Evolutionary conservation across 805 yeast genomes (phyloP).

Genomic region (Candida nanaspora): DNA sequence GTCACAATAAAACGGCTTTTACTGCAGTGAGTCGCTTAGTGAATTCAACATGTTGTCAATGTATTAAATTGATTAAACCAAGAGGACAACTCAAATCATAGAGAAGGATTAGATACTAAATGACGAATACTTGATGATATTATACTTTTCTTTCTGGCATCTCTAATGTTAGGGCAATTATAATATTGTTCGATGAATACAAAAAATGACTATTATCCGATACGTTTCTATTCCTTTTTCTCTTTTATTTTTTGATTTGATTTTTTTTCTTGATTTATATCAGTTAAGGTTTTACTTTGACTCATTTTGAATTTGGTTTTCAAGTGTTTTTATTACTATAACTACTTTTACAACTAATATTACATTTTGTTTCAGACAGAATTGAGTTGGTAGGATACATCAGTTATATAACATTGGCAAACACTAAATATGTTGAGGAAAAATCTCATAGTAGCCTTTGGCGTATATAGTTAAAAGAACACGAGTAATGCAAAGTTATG

Average conservation of each 20-base stretch:
- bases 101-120: constrained; percentile 20
- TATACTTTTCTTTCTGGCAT: constrained; percentile 73
- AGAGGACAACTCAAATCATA: constrained; percentile 19
- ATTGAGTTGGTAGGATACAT: too few species aligned
- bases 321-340: too few species aligned
- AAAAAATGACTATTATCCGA: constrained; percentile 67
- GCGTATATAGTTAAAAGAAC: too few species aligned
- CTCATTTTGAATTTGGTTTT: too few species aligned
- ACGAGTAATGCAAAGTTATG: too few species aligned
- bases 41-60: not conserved
- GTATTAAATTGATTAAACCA: constrained; percentile 4
- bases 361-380: too few species aligned
- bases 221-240: constrained; percentile 5
- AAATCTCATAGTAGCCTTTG: too few species aligned
- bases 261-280: not conserved
- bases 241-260: not conserved
- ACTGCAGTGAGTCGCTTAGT: not conserved
- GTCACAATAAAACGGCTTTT: too few species aligned
- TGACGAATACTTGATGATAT: constrained; percentile 18
- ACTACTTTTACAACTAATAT: too few species aligned
- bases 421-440: too few species aligned
- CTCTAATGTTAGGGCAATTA: constrained; percentile 82
- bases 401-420: too few species aligned
- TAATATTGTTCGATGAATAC: constrained; percentile 79
- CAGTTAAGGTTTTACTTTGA: not conserved